These are phyloP conservation scores for Claviceps africana DNA, from an alignment of 2,329 filamentous ascomycete genomes.

Conservation along the genomic window DNA sequence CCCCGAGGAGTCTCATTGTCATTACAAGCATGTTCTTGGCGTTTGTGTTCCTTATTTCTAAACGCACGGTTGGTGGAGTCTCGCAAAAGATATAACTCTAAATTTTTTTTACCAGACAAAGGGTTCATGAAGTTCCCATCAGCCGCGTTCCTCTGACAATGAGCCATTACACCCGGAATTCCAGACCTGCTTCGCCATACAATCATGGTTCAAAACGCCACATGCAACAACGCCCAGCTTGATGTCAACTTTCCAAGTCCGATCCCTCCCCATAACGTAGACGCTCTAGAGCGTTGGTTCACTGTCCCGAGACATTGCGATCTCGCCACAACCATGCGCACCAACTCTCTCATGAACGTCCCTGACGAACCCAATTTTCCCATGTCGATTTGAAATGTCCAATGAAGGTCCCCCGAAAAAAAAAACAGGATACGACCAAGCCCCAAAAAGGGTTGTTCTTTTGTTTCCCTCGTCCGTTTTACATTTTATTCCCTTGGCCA, in stretches of 20 bases:
- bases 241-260: not conserved
- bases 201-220: not conserved
- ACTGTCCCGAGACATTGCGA: not conserved
- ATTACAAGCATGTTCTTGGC: constrained; percentile 17
- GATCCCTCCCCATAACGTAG: not conserved
- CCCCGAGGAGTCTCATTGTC: not conserved
- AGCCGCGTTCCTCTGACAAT: too few relatives aligned
- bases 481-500: too few relatives aligned
- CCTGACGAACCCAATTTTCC: too few relatives aligned
- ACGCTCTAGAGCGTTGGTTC: not conserved
- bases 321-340: not conserved
- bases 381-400: not conserved
- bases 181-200: not conserved
- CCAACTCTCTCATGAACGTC: too few relatives aligned
- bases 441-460: not conserved
- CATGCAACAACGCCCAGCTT: not conserved
- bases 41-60: constrained; percentile 10
- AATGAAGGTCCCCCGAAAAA: not conserved
- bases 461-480: too few relatives aligned
- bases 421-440: not conserved
- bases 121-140: too few relatives aligned
- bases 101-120: too few relatives aligned
- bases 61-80: constrained; percentile 7
- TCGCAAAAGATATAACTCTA: not conserved
- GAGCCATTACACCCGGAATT: too few relatives aligned